These are phyloP conservation scores for Calycina marina DNA, from an alignment of 2,329 filamentous ascomycete species.

Conservation along the genomic window DNA sequence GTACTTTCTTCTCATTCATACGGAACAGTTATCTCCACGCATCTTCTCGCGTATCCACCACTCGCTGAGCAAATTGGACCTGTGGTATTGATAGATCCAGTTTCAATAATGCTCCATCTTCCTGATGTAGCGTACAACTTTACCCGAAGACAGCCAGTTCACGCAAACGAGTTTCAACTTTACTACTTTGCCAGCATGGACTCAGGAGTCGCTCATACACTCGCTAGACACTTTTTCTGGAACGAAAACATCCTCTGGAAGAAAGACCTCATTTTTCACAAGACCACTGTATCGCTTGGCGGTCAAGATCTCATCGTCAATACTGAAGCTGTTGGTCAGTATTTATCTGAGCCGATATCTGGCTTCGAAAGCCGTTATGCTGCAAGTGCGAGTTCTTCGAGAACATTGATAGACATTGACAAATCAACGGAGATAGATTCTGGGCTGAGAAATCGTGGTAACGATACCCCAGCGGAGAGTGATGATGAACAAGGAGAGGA, in stretches of 20 bases:
- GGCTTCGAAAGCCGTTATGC: slow-evolving; percentile 6
- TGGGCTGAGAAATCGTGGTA: slow-evolving; percentile 14
- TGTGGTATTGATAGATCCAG: slow-evolving; percentile 42
- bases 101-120: slow-evolving; percentile 43
- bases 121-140: slow-evolving; percentile 52
- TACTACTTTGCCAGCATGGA: slow-evolving; percentile 47
- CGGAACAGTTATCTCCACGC: slow-evolving; percentile 39
- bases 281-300: slow-evolving; percentile 33
- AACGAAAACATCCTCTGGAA: slow-evolving; percentile 45
- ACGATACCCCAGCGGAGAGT: slow-evolving; percentile 10
- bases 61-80: slow-evolving; percentile 31
- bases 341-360: slow-evolving; percentile 25
- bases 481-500: slow-evolving; percentile 12
- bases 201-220: slow-evolving; percentile 40
- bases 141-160: slow-evolving; percentile 27
- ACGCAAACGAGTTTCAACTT: slow-evolving; percentile 42
- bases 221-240: slow-evolving; percentile 47
- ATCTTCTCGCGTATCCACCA: slow-evolving; percentile 33
- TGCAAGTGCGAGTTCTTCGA: not conserved
- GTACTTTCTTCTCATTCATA: slow-evolving; percentile 38
- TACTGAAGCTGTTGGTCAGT: slow-evolving; percentile 34
- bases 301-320: slow-evolving; percentile 40
- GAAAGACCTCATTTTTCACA: slow-evolving; percentile 31
- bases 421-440: slow-evolving; percentile 6
- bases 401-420: slow-evolving; percentile 3